Percentiles rank a stretch among this genome's conserved stretches.
These are phyloP conservation scores for thale cress (Arabidopsis thaliana) DNA, from an alignment of 345 rosid species.

Conservation along the genomic window TAIR10.1 NC_003070.9:18255001-18255500, in stretches of 20 bases:
- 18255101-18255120: conserved; percentile 10
- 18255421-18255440: conserved; percentile 94
- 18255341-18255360: conserved; percentile 93
- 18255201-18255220: conserved; percentile 11
- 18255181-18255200: conserved; percentile 16
- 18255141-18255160: conserved; percentile 17
- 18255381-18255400: conserved; percentile 96
- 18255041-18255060: background rate
- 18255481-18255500: conserved; percentile 62
- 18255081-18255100: conserved; percentile 5
- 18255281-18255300: conserved; percentile 21
- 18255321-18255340: conserved; percentile 88
- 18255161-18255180: conserved; percentile 23
- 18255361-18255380: conserved; percentile 97
- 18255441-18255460: conserved; percentile 98
- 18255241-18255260: background rate
- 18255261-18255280: conserved; percentile 16
- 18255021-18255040: conserved; percentile 16
- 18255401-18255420: conserved; percentile 84
- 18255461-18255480: conserved; percentile 97
- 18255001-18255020: conserved; percentile 48
- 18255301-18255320: conserved; percentile 29
- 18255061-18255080: background rate
- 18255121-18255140: conserved; percentile 24
- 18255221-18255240: conserved; percentile 15